Conservation (phyloP, 2,329 filamentous ascomycete species). For the Fusarium sambucinum region DNA sequence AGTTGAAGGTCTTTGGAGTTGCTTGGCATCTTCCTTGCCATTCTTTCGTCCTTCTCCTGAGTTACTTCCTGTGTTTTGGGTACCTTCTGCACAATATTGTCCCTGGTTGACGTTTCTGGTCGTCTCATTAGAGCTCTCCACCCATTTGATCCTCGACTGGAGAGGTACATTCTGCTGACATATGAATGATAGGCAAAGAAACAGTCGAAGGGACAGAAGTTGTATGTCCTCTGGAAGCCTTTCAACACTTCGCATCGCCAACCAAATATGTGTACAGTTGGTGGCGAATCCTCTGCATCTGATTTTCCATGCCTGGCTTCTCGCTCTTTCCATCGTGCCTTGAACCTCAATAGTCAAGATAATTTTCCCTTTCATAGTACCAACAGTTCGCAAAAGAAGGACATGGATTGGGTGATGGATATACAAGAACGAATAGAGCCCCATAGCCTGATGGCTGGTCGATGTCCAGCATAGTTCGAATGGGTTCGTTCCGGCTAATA, state of each 20-base stretch:
- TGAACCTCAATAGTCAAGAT: accelerated
- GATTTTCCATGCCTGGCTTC: background rate
- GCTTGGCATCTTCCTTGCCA: background rate
- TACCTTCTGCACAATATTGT: background rate
- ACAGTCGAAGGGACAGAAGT: background rate
- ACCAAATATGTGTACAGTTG: background rate
- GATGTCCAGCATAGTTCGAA: no score
- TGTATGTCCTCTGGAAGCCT: background rate
- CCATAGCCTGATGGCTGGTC: no score
- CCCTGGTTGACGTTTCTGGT: background rate
- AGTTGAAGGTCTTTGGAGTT: background rate
- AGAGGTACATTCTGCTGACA: accelerated
- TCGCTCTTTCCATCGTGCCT: accelerated
- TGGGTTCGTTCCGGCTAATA: no score
- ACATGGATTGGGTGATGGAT: accelerated
- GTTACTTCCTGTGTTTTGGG: background rate
- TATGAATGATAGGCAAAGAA: no score
- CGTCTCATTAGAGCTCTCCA: background rate
- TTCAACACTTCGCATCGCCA: background rate
- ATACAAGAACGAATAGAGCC: background rate
- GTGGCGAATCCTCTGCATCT: background rate
- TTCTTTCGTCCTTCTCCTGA: accelerated
- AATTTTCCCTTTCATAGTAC: background rate
- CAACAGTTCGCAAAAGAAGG: background rate
- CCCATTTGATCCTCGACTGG: accelerated